These are phyloP conservation scores for Yarrowia bubula DNA, from an alignment of 805 yeast genomes.

Conservation along the genomic window DNA sequence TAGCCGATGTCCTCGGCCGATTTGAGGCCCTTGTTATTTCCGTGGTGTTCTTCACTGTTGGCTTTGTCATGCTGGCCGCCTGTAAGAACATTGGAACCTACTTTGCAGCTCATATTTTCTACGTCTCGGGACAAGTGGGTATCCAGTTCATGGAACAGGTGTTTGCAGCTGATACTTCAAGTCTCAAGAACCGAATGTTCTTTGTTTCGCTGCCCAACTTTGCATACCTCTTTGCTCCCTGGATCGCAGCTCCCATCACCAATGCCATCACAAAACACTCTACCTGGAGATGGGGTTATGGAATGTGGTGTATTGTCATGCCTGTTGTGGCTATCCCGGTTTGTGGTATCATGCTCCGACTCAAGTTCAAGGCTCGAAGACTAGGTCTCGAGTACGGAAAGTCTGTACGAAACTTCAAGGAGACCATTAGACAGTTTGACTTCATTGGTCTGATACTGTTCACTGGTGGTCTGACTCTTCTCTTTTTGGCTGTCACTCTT, in stretches of 20 bases:
- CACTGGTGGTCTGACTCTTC: conserved; percentile 57
- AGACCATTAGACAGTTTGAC: conserved; percentile 62
- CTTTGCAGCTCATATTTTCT: conserved; percentile 43
- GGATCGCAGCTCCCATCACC: conserved; percentile 42
- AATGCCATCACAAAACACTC: conserved; percentile 36
- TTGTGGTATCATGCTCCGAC: conserved; percentile 39
- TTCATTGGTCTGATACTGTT: conserved; percentile 58
- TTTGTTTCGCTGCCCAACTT: conserved; percentile 36
- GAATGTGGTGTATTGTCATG: conserved; percentile 47
- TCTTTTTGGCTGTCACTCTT: conserved; percentile 69
- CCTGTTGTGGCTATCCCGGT: conserved; percentile 63
- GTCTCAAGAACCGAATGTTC: conserved; percentile 43
- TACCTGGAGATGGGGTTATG: conserved; percentile 39
- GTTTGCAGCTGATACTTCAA: conserved; percentile 42
- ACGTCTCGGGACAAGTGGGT: conserved; percentile 43
- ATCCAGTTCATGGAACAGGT: conserved; percentile 41
- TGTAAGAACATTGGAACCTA: conserved; percentile 41
- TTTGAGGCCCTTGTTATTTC: conserved; percentile 41
- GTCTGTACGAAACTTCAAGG: background rate
- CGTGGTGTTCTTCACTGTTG: conserved; percentile 39
- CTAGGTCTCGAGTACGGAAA: background rate
- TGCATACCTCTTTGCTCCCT: conserved; percentile 38
- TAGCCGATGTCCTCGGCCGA: conserved; percentile 46
- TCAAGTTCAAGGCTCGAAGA: background rate
- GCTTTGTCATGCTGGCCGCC: conserved; percentile 42